Evolutionary conservation across 1,284 basidiomycete genomes (phyloP).

Genomic region (Thecaphora thlaspeos): DNA sequence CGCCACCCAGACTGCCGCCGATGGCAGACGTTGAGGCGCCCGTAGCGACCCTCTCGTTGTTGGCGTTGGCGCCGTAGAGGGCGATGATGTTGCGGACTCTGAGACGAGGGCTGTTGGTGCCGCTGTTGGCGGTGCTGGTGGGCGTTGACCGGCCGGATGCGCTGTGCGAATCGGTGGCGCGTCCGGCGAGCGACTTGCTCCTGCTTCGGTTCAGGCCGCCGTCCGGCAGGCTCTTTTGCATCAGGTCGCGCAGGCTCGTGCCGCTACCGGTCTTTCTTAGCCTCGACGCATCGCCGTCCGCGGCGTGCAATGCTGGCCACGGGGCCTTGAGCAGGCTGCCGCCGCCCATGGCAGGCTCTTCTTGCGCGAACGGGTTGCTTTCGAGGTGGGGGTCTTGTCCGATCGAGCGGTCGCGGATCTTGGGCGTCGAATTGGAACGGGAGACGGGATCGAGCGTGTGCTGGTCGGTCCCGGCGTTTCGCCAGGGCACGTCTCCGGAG

Average conservation of each 20-base stretch:
- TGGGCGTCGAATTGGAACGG: constrained; percentile 19
- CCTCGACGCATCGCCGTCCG: not conserved
- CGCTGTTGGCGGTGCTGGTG: too few species aligned
- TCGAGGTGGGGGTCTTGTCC: not conserved
- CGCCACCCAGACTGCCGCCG: not conserved
- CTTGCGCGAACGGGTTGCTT: too few species aligned
- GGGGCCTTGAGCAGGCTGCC: too few species aligned
- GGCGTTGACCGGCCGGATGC: constrained; percentile 9
- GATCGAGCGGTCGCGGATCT: constrained; percentile 13
- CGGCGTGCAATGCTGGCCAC: too few species aligned
- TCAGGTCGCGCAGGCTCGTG: constrained; percentile 18
- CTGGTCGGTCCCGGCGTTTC: too few species aligned
- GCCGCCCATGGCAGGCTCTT: too few species aligned
- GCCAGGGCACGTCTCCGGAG: too few species aligned
- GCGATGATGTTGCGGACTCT: too few species aligned
- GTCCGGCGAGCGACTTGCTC: constrained; percentile 1
- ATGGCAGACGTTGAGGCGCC: too few species aligned
- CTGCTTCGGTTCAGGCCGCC: not conserved
- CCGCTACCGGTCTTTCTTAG: constrained; percentile 19
- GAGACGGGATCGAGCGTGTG: constrained; percentile 9
- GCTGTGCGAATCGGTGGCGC: not conserved
- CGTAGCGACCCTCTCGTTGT: too few species aligned
- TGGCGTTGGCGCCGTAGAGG: too few species aligned
- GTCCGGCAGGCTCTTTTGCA: constrained; percentile 10
- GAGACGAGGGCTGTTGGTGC: too few species aligned